Conservation (phyloP, 805 yeast species). For the Lipomyces spencermartinsiae region DNA sequence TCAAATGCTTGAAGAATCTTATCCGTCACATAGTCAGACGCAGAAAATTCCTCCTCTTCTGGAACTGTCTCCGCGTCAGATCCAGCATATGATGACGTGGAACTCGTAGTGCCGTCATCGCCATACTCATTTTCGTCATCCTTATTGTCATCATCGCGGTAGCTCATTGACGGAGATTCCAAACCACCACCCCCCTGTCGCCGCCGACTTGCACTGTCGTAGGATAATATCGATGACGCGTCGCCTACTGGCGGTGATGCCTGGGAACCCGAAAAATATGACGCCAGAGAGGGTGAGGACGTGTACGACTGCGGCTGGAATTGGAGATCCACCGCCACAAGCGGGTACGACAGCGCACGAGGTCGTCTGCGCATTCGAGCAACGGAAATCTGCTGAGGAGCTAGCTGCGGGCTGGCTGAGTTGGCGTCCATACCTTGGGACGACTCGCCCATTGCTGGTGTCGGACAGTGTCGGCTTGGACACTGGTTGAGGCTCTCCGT, state of each 20-base stretch:
- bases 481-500: background rate
- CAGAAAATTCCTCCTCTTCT: constrained; percentile 28
- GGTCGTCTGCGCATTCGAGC: constrained; percentile 25
- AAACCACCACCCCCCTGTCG: constrained; percentile 11
- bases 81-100: constrained; percentile 37
- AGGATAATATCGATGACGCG: constrained; percentile 27
- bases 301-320: constrained; percentile 19
- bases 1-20: constrained; percentile 35
- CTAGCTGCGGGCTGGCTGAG: background rate
- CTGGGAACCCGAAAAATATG: constrained; percentile 13
- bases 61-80: constrained; percentile 33
- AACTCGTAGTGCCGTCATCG: constrained; percentile 23
- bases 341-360: constrained; percentile 34
- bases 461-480: background rate
- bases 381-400: constrained; percentile 1
- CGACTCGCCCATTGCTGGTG: constrained; percentile 18
- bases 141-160: constrained; percentile 10
- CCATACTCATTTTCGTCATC: constrained; percentile 11
- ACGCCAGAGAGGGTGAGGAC: constrained; percentile 18
- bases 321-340: constrained; percentile 27
- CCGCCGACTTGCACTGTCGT: constrained; percentile 27
- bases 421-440: constrained; percentile 25
- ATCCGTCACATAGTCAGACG: constrained; percentile 35
- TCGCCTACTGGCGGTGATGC: constrained; percentile 20
- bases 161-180: background rate